Percentiles rank a stretch among this genome's conserved stretches.
phyloP scores from a whole-genome alignment of 2,329 filamentous ascomycete genomes.

The Thelonectria discophora region DNA sequence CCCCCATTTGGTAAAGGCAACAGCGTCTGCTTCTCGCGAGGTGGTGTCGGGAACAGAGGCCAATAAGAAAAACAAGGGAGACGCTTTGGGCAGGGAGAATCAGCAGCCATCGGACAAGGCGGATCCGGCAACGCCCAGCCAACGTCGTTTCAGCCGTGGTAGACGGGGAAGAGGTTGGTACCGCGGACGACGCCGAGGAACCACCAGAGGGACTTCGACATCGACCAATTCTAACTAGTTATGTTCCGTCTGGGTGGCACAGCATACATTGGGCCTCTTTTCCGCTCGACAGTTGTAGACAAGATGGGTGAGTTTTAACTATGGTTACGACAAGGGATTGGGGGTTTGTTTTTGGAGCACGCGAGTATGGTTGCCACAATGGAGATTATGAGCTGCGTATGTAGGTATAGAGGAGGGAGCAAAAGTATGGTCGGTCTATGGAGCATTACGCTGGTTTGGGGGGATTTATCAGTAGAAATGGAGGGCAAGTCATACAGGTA shows the following conservation, averaged over 20 bases:
- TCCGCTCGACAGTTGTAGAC: conserved; percentile 8
- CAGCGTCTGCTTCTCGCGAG: not conserved
- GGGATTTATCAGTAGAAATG: not conserved
- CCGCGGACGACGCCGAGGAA: conserved; percentile 42
- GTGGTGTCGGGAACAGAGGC: not conserved
- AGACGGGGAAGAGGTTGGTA: conserved; percentile 42
- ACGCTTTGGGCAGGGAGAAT: conserved; percentile 18
- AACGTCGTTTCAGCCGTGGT: conserved; percentile 33
- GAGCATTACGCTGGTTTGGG: conserved; percentile 6
- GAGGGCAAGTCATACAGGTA: not conserved
- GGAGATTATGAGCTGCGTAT: conserved; percentile 14
- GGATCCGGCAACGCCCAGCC: conserved; percentile 11
- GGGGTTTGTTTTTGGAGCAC: not conserved
- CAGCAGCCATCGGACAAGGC: conserved; percentile 18
- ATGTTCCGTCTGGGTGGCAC: conserved; percentile 4
- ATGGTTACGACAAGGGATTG: not conserved
- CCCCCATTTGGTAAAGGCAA: conserved; percentile 2
- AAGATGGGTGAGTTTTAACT: not conserved
- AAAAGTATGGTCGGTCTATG: conserved; percentile 6
- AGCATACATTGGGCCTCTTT: conserved; percentile 1
- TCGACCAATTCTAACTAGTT: conserved; percentile 16
- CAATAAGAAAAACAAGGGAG: not conserved
- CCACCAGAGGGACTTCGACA: conserved; percentile 22
- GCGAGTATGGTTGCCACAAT: not conserved
- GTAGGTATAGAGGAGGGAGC: conserved; percentile 6